Percentiles rank a stretch among this genome's conserved stretches.
Evolutionary conservation across 495 filamentous ascomycete species (phyloP).

Genomic region (Penicillium bovifimosum): DNA sequence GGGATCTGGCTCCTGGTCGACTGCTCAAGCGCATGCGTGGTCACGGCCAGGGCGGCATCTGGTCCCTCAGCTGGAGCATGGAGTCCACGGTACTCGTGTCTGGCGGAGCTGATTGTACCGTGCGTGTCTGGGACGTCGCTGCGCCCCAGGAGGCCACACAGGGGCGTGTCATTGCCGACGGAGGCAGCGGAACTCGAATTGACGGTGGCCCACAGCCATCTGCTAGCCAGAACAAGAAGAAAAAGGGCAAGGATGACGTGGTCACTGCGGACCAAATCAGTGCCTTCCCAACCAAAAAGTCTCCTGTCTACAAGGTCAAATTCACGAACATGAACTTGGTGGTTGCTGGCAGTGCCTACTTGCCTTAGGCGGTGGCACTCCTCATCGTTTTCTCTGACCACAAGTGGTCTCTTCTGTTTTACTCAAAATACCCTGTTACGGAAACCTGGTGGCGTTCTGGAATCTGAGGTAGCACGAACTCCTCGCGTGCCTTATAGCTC

Average conservation of each 20-base stretch:
- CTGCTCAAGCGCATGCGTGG: constrained; percentile 88
- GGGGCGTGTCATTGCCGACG: constrained; percentile 55
- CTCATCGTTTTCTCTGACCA: neutral
- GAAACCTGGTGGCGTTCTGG: constrained; percentile 7
- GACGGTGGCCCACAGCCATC: constrained; percentile 35
- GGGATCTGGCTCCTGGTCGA: constrained; percentile 80
- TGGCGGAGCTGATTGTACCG: constrained; percentile 85
- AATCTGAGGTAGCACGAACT: neutral
- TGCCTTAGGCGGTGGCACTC: constrained; percentile 43
- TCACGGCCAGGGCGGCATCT: constrained; percentile 89
- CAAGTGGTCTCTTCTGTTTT: neutral
- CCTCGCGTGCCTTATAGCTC: neutral
- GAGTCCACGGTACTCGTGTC: constrained; percentile 85
- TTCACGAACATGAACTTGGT: constrained; percentile 93
- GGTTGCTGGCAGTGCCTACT: constrained; percentile 78
- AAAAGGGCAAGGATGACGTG: constrained; percentile 83
- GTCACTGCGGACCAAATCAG: constrained; percentile 90
- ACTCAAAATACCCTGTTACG: constrained; percentile 24
- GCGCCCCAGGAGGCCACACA: constrained; percentile 52
- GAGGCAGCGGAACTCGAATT: constrained; percentile 48
- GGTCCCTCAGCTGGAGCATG: constrained; percentile 83
- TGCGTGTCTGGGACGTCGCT: constrained; percentile 88
- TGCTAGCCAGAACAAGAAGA: constrained; percentile 46
- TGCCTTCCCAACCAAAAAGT: constrained; percentile 92
- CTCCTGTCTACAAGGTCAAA: constrained; percentile 84